These are phyloP conservation scores for Heritiera fomes DNA, from an alignment of 345 rosid species.

Conservation along the genomic window DNA sequence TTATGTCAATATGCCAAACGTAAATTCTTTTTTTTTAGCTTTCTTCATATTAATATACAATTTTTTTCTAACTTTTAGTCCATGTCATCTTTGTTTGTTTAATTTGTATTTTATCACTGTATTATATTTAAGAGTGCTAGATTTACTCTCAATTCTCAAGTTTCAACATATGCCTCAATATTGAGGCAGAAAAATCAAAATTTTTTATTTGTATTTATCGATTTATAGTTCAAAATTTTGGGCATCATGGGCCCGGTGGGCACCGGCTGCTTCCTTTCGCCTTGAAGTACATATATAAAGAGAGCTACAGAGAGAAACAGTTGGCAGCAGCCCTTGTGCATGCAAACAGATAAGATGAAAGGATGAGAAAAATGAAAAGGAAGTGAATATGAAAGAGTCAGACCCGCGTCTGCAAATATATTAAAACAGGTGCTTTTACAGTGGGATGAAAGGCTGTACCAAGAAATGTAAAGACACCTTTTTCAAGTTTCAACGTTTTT, in stretches of 20 bases:
- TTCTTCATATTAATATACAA: too few species aligned
- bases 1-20: too few species aligned
- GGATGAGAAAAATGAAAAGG: too few species aligned
- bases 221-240: background rate
- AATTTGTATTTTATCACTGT: too few species aligned
- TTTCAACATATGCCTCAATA: too few species aligned
- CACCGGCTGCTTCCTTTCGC: background rate
- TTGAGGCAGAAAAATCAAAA: too few species aligned
- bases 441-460: background rate
- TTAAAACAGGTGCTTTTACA: background rate
- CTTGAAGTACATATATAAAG: background rate
- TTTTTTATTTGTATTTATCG: too few species aligned
- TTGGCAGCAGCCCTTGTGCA: background rate
- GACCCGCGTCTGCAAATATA: background rate
- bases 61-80: too few species aligned
- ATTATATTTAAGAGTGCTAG: too few species aligned
- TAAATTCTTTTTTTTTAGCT: too few species aligned
- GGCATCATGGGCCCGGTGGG: background rate
- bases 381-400: background rate
- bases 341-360: background rate
- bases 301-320: background rate
- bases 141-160: too few species aligned
- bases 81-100: too few species aligned
- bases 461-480: background rate
- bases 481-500: conserved; percentile 30